Base-by-base conservation (phyloP, 306 rosid species). In the Amphicarpaea edgeworthii region DNA sequence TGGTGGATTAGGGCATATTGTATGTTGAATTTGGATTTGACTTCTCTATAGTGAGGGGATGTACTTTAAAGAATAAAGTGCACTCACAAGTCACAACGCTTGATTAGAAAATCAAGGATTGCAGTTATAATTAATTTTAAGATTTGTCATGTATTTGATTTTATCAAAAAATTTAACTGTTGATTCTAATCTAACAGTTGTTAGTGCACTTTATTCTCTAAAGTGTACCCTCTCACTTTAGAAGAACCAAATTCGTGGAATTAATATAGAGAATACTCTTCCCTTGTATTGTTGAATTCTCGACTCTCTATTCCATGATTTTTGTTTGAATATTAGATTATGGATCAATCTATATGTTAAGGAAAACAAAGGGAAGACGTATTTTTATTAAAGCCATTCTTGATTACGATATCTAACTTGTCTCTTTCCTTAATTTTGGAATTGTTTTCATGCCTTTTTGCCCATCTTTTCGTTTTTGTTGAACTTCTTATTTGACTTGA, bases 1-100 rank as follows among this genome's bases (percentile, higher is more conserved):
- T 30, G 69, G 80, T 20, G 53, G 20, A 21, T 53, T 79, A 73
- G 69, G 58, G 80, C 67, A 17, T 73, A 51, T 42, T n/a, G 45
- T 43, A 37, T 66, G 79, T 40, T 72, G 60, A 19, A 51, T 30
- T 30, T 49, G 55, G 21, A 49, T 16, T 16, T 49, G 55, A 8
- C 23, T 42, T 41, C 15, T 41, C 4, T 41, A 41, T 15, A n/a
- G 10, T 49, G 23, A 16, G n/a, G n/a, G n/a, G 53, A 46, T 46
- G 53, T 15, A 15, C 4, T 34, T 7, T 34, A 7, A 34, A 34
- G 40, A 34, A 34, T 34, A 34, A 15, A 12, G 19, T 46, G 20
- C 53, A 46, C 53, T 46, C 12, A 49, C 23, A 16, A 46, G 19
- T 46, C 12, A 49, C 23, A 16, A 49, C 8, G 7, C 55, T 49